These are phyloP conservation scores for Panellus pusillus DNA, from an alignment of 768 basidiomycete species.

Conservation along the genomic window DNA sequence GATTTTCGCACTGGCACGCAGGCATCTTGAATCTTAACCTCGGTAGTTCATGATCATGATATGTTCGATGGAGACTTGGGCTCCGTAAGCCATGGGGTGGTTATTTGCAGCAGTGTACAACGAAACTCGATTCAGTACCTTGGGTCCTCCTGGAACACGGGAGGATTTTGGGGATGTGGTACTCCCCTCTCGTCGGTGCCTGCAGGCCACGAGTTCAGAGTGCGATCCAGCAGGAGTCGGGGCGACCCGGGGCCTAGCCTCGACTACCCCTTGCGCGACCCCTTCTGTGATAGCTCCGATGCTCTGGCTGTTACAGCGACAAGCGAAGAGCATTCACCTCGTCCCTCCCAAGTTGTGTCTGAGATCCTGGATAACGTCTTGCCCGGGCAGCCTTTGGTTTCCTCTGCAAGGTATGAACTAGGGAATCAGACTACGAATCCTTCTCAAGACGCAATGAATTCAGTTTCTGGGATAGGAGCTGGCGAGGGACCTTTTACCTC, in stretches of 20 bases:
- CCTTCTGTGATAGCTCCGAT: neutral
- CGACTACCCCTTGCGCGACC: neutral
- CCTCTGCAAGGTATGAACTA: too few relatives aligned
- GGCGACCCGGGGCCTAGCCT: conserved; percentile 2
- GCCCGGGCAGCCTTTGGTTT: too few relatives aligned
- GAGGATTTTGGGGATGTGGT: conserved; percentile 5
- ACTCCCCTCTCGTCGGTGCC: conserved; percentile 7
- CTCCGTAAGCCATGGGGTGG: too few relatives aligned
- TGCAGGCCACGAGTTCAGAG: conserved; percentile 8
- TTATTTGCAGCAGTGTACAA: too few relatives aligned
- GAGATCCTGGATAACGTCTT: neutral
- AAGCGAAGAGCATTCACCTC: neutral
- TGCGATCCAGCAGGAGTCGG: conserved; percentile 6
- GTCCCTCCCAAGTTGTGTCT: neutral
- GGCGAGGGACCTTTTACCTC: too few relatives aligned
- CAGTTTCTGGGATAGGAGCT: too few relatives aligned
- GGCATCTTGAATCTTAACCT: too few relatives aligned
- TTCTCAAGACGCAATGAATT: too few relatives aligned
- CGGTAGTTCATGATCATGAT: too few relatives aligned
- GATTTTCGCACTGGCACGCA: too few relatives aligned
- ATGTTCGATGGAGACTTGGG: neutral
- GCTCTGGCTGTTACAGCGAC: neutral
- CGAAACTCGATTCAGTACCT: too few relatives aligned
- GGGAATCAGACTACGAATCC: too few relatives aligned
- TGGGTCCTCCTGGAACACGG: conserved; percentile 6